phyloP scores from a whole-genome alignment of 2,329 filamentous ascomycete genomes.

The Cordyceps cateniannulata region DNA sequence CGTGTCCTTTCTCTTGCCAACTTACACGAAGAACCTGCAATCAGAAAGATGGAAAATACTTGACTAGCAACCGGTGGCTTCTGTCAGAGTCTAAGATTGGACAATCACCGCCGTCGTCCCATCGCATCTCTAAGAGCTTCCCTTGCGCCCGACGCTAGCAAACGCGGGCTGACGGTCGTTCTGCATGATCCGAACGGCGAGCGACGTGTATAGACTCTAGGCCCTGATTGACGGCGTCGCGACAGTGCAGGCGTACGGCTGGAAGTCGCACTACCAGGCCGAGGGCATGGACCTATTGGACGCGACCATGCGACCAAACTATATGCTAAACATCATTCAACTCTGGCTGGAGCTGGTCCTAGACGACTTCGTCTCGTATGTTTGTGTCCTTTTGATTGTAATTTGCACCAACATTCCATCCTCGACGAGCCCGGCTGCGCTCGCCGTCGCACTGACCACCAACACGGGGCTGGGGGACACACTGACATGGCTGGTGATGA shows the following conservation, averaged over 20 bases:
- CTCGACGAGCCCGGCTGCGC: conserved; percentile 21
- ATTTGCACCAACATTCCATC: conserved; percentile 32
- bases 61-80: too few relatives aligned
- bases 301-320: conserved; percentile 22
- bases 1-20: too few relatives aligned
- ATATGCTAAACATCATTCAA: conserved; percentile 42
- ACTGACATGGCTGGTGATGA: conserved; percentile 25
- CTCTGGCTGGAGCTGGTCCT: conserved; percentile 43
- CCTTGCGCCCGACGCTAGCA: too few relatives aligned
- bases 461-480: conserved; percentile 23
- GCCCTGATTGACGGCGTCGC: conserved; percentile 20
- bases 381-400: conserved; percentile 38
- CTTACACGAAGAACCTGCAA: too few relatives aligned
- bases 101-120: too few relatives aligned
- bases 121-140: too few relatives aligned
- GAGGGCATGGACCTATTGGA: conserved; percentile 26
- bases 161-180: too few relatives aligned
- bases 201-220: too few relatives aligned
- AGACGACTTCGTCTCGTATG: conserved; percentile 36
- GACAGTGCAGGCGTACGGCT: conserved; percentile 30
- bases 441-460: conserved; percentile 22
- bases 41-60: too few relatives aligned
- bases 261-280: conserved; percentile 18
- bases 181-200: too few relatives aligned
- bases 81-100: too few relatives aligned